Evolutionary conservation across 2,329 filamentous ascomycete species (phyloP), one percentile per base, ranked within the genome.

Genomic region (Cladosporium sp.): DNA sequence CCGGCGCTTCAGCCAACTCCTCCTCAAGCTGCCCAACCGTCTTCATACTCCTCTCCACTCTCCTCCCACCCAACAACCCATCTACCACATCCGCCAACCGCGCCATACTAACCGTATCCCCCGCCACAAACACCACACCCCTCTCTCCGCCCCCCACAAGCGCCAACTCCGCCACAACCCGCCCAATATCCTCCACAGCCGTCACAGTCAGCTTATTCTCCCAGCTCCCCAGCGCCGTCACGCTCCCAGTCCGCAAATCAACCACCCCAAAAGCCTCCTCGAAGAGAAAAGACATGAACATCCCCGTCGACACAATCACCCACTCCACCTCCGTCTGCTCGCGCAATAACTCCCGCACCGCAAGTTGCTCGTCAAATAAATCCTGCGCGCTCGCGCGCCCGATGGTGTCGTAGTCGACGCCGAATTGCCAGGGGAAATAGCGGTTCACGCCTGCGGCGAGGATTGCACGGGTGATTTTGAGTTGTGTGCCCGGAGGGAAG

Each of bases 401-500:
- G 18, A 91, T 86, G 32, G 79, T 74, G 65, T 92, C 88, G 76
- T 92, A 92, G 73, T 92, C 87, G 28, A 91, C 85, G 0, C 90
- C 90, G 74, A 88, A 92, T 75, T 92, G 89, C 90, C 90, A 92
- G 0, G 90, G 89, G 21, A 92, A 82, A 72, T 84, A 92, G 0
- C 85, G 78, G 0, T 78, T 76, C 0, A 85, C 87, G 12, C 76
- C 74, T 0, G 91, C 76, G 0, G 83, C 85, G 41, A 60, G 49
- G 18, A 65, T n/a, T 3, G 85, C 87, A 5, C 36, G 28, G 0
- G 85, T 77, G 21, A 91, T 78, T 70, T 89, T 89, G 1, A 81
- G 68, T 72, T 91, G 85, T 0, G 83, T 86, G 1, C 85, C 86
- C 0, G 81, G 64, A 0, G 85, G 82, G 0, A 85, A 78, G 0